Evolutionary conservation across 768 basidiomycete genomes (phyloP).

Genomic region (Amanita pallidorosea): DNA sequence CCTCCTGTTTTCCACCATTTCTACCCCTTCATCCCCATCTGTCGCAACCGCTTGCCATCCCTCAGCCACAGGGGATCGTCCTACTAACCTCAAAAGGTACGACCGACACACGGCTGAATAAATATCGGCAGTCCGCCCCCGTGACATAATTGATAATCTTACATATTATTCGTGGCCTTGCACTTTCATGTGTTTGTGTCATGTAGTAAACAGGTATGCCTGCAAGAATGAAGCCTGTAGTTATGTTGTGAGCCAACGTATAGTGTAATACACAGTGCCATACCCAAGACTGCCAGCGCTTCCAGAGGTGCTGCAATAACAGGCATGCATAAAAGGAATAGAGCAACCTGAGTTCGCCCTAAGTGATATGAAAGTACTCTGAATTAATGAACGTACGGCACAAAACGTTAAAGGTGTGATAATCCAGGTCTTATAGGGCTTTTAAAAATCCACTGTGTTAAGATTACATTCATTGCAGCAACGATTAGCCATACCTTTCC

Average conservation of each 20-base stretch:
- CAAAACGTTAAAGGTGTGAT: slow-evolving; percentile 86
- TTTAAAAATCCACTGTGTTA: slow-evolving; percentile 15
- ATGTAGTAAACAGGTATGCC: slow-evolving; percentile 81
- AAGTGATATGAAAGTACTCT: neutral
- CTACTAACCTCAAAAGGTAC: slow-evolving; percentile 35
- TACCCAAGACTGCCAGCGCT: slow-evolving; percentile 80
- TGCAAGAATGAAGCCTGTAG: slow-evolving; percentile 60
- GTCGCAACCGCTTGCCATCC: slow-evolving; percentile 78
- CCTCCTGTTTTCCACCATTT: slow-evolving; percentile 40
- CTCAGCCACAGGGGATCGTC: slow-evolving; percentile 40
- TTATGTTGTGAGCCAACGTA: slow-evolving; percentile 3
- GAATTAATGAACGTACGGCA: slow-evolving; percentile 39
- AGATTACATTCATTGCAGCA: neutral
- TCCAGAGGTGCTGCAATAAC: slow-evolving; percentile 87
- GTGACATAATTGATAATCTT: neutral
- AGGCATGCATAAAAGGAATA: slow-evolving; percentile 91
- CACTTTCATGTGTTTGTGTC: slow-evolving; percentile 41
- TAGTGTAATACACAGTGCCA: slow-evolving; percentile 12
- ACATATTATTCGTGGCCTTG: slow-evolving; percentile 29
- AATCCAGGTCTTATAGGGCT: slow-evolving; percentile 91
- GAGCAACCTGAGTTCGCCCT: slow-evolving; percentile 47
- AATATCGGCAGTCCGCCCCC: slow-evolving; percentile 2
- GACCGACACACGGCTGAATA: slow-evolving; percentile 30
- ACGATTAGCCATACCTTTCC: slow-evolving; percentile 41
- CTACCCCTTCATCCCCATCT: slow-evolving; percentile 56